These are phyloP conservation scores for Aphanomyces invadans DNA, from an alignment of 352 stramenopile species.

Conservation along the genomic window DNA sequence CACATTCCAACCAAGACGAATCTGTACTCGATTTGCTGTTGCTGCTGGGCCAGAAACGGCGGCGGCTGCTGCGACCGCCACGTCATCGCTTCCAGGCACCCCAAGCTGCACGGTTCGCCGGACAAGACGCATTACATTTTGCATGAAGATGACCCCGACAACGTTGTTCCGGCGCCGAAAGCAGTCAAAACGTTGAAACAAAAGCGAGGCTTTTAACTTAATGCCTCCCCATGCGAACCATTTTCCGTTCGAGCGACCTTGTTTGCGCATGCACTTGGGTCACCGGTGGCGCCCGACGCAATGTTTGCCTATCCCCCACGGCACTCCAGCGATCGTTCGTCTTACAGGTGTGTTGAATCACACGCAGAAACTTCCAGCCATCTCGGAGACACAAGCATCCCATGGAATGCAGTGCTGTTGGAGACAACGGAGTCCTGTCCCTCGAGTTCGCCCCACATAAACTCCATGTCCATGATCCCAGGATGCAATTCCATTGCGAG, in stretches of 20 bases:
- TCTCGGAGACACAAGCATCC: too few species aligned
- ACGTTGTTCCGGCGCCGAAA: slow-evolving; percentile 15
- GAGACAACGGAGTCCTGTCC: too few species aligned
- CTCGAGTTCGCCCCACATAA: too few species aligned
- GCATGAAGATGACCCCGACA: neutral
- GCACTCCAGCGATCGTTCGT: neutral
- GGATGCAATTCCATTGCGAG: too few species aligned
- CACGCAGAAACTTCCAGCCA: neutral
- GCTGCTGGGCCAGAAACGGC: slow-evolving; percentile 64
- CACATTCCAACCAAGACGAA: slow-evolving; percentile 84
- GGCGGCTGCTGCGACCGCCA: slow-evolving; percentile 68
- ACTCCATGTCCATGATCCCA: too few species aligned
- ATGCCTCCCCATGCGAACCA: neutral
- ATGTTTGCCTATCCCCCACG: neutral
- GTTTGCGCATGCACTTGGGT: too few species aligned
- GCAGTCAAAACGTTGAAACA: slow-evolving; percentile 21
- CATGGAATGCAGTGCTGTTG: too few species aligned
- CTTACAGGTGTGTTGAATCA: neutral
- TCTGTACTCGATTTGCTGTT: slow-evolving; percentile 79
- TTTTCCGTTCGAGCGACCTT: too few species aligned
- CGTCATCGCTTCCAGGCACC: slow-evolving; percentile 4
- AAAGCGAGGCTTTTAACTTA: slow-evolving; percentile 22
- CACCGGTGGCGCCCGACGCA: neutral
- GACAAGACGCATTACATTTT: slow-evolving; percentile 10
- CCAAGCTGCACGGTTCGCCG: neutral